Evolutionary conservation across 2,329 filamentous ascomycete species (phyloP).

Genomic region (Dothideomycetes sp.): DNA sequence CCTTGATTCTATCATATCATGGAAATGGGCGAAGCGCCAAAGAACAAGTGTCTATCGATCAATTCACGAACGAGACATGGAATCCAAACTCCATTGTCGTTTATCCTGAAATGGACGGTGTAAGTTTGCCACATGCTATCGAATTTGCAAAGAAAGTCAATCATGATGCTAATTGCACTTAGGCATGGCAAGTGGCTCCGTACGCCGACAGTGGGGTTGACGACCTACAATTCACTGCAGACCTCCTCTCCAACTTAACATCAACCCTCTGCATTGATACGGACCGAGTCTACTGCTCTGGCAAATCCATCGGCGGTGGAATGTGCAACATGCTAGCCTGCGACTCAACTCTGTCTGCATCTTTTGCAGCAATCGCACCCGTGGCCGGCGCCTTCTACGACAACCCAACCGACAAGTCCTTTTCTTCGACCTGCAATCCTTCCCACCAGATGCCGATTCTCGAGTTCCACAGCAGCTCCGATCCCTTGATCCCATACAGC

Average conservation of each 20-base stretch:
- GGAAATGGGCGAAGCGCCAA: slow-evolving; percentile 28
- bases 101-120: slow-evolving; percentile 27
- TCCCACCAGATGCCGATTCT: slow-evolving; percentile 20
- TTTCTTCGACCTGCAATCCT: slow-evolving; percentile 16
- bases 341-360: slow-evolving; percentile 26
- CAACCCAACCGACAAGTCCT: slow-evolving; percentile 12
- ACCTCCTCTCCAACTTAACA: slow-evolving; percentile 28
- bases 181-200: slow-evolving; percentile 32
- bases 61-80: slow-evolving; percentile 34
- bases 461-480: slow-evolving; percentile 32
- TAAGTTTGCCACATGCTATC: not conserved
- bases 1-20: slow-evolving; percentile 39
- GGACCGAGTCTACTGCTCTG: slow-evolving; percentile 30
- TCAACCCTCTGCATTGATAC: slow-evolving; percentile 32
- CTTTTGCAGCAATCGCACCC: slow-evolving; percentile 40
- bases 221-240: slow-evolving; percentile 32
- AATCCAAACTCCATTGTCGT: slow-evolving; percentile 33
- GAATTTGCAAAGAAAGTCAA: too few relatives aligned
- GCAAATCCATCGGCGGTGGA: slow-evolving; percentile 45
- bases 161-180: slow-evolving; percentile 13
- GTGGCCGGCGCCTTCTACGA: slow-evolving; percentile 37
- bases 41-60: slow-evolving; percentile 30
- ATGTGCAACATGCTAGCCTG: slow-evolving; percentile 36
- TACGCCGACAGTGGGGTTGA: slow-evolving; percentile 24
- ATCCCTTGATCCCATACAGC: slow-evolving; percentile 29